A percentile compares a stretch with the other conserved stretches of the same genome.
phyloP scores from a whole-genome alignment of 345 rosid genomes.

The Eucalyptus erythrocorys region DNA sequence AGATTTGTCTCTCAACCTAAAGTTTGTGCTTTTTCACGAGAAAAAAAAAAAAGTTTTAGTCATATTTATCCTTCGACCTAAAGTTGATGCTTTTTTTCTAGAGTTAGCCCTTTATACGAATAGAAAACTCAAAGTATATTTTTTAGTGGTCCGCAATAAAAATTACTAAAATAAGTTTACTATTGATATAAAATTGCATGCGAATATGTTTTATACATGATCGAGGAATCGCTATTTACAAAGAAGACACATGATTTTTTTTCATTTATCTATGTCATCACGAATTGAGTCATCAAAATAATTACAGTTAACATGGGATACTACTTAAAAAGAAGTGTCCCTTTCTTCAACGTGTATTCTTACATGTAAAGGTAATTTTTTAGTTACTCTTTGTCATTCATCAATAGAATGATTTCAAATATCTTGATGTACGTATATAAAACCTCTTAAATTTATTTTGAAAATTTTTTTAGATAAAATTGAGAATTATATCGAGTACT shows the following conservation, averaged over 20 bases:
- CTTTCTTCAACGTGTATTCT: not conserved
- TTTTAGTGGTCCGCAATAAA: fast-evolving
- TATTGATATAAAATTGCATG: not conserved
- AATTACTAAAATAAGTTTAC: too few relatives aligned
- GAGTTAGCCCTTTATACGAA: not conserved
- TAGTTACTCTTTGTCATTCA: not conserved
- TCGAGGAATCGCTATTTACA: not conserved
- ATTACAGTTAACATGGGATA: not conserved
- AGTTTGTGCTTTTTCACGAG: too few relatives aligned
- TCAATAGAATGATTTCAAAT: fast-evolving
- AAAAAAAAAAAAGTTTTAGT: too few relatives aligned
- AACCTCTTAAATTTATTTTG: not conserved
- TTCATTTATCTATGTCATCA: not conserved
- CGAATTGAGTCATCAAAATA: fast-evolving
- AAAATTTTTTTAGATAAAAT: not conserved
- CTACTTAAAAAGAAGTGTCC: fast-evolving
- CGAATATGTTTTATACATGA: fast-evolving
- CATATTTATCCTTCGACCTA: too few relatives aligned
- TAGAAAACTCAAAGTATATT: fast-evolving
- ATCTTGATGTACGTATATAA: fast-evolving
- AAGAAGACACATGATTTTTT: not conserved
- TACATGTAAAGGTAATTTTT: not conserved
- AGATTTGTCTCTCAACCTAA: too few relatives aligned
- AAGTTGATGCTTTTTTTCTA: too few relatives aligned
- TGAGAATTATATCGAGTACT: not conserved